Evolutionary conservation across 2,329 filamentous ascomycete species (phyloP).

Genomic region (Sclerotinia trifoliorum): DNA sequence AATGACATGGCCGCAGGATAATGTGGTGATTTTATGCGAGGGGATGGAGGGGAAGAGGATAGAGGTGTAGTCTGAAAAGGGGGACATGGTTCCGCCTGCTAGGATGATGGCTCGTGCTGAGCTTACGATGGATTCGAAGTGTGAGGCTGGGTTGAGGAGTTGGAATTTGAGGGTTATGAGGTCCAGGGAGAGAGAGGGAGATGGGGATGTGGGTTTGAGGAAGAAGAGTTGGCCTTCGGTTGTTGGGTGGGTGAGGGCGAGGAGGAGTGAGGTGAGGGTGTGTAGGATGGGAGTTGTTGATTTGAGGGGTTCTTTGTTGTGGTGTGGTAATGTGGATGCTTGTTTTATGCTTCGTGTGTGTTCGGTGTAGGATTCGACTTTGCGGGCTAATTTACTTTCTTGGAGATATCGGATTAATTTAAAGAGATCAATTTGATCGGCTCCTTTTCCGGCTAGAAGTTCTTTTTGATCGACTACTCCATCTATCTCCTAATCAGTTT

Average conservation of each 20-base stretch:
- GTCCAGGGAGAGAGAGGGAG: constrained; percentile 22
- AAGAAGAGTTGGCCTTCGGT: constrained; percentile 66
- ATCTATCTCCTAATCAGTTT: constrained; percentile 47
- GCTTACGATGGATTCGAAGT: constrained; percentile 84
- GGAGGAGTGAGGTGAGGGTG: constrained; percentile 67
- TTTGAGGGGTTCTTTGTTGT: constrained; percentile 9
- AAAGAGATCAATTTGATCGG: constrained; percentile 93
- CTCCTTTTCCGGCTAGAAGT: constrained; percentile 77
- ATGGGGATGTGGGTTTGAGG: constrained; percentile 44
- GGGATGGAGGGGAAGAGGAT: constrained; percentile 80
- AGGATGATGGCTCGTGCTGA: constrained; percentile 84
- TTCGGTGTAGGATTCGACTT: constrained; percentile 84
- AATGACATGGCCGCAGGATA: constrained; percentile 95
- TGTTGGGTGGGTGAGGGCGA: constrained; percentile 83
- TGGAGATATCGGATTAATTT: constrained; percentile 85
- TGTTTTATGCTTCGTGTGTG: constrained; percentile 46
- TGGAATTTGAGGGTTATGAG: constrained; percentile 73
- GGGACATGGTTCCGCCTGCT: constrained; percentile 96
- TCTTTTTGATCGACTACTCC: constrained; percentile 69
- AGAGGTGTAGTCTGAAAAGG: constrained; percentile 83
- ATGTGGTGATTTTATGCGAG: constrained; percentile 64
- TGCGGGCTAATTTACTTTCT: constrained; percentile 88
- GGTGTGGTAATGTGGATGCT: constrained; percentile 19
- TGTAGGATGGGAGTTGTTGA: constrained; percentile 39
- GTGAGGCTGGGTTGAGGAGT: constrained; percentile 84